Base-by-base conservation (phyloP, 2,329 filamentous ascomycete genomes). In the Cladosporium velox region DNA sequence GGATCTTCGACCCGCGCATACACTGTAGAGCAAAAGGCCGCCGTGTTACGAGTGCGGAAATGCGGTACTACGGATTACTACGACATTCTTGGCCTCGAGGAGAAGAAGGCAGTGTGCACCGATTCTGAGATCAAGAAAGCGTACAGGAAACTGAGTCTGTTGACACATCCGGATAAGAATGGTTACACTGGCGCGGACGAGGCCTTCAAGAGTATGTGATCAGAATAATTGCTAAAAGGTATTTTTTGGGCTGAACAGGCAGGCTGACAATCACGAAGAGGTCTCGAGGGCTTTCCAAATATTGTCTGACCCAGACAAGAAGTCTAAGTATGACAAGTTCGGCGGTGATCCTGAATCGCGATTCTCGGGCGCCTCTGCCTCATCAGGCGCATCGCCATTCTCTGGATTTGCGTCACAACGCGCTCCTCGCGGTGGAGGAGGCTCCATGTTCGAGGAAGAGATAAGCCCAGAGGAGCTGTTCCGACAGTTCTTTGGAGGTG, bases 111-210 rank as follows among this genome's bases (percentile, higher is more conserved):
- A 66, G 86, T 88, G 24, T 90, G 87, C 74, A 88, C 88, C 59
- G 94, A 98, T 72, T 79, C 84, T 68, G 94, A 98, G 75, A 93
- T 99, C 77, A 99, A 98, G 80, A 98, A 98, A 83, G 94, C 95
- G 7, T 99, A 99, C 81, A 88, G 94, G 75, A 98, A 97, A 81
- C 86, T 96, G 77, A 95, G 91, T 77, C 83, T 99, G 74, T 85
- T 98, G 75, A 99, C 95, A 67, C 95, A 99, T 83, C 95, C 95
- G 69, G 95, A 99, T 84, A 99, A 99, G 84, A 99, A 99, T 84
- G 93, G 93, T 60, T 93, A 97, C 78, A 90, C 94, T 44, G 88
- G 96, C 67, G 94, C 95, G 65, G 95, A 97, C 77, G 95, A 99
- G 82, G 95, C 95, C 35, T 99, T 99, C 83, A 99, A 99, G 84